Conservation (phyloP, 2,329 filamentous ascomycete species). For the Nothophoma quercina region DNA sequence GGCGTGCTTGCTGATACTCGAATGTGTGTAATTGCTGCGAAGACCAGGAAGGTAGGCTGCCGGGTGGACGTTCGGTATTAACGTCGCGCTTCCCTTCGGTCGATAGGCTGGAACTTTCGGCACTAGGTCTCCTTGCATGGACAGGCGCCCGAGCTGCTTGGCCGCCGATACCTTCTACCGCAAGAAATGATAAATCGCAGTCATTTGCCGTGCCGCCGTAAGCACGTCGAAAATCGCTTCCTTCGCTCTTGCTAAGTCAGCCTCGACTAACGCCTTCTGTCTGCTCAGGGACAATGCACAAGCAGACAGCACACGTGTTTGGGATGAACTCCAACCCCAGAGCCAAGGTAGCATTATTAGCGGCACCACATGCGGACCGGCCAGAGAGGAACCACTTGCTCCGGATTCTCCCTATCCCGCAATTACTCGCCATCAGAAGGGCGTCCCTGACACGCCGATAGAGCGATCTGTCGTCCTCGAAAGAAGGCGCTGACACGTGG, state of each 20-base stretch:
- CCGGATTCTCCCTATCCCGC: slow-evolving; percentile 9
- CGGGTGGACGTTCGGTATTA: slow-evolving; percentile 21
- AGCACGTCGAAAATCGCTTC: slow-evolving; percentile 12
- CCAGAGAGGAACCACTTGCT: slow-evolving; percentile 11
- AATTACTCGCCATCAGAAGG: not conserved
- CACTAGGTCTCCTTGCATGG: slow-evolving; percentile 21
- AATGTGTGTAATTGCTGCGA: slow-evolving; percentile 16
- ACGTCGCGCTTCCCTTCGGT: slow-evolving; percentile 17
- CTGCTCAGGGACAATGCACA: not conserved
- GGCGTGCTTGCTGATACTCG: slow-evolving; percentile 1
- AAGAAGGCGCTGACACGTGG: slow-evolving; percentile 28
- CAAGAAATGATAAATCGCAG: slow-evolving; percentile 19
- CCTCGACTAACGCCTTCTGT: slow-evolving; percentile 2
- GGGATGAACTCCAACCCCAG: slow-evolving; percentile 1
- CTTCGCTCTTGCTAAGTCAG: slow-evolving; percentile 6
- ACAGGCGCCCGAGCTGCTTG: slow-evolving; percentile 17
- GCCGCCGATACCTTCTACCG: slow-evolving; percentile 16
- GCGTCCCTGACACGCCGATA: slow-evolving; percentile 1
- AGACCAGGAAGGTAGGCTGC: slow-evolving; percentile 5
- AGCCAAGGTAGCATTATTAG: slow-evolving; percentile 7
- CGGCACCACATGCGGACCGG: slow-evolving; percentile 18
- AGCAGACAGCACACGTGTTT: not conserved
- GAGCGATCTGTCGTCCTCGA: slow-evolving; percentile 21
- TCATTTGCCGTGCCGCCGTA: slow-evolving; percentile 19
- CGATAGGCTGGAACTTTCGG: slow-evolving; percentile 19